Percentiles rank a stretch among this genome's conserved stretches.
These are phyloP conservation scores for Aristolochia fimbriata DNA, from an alignment of 164 flowering plant species.

Conservation along the genomic window DNA sequence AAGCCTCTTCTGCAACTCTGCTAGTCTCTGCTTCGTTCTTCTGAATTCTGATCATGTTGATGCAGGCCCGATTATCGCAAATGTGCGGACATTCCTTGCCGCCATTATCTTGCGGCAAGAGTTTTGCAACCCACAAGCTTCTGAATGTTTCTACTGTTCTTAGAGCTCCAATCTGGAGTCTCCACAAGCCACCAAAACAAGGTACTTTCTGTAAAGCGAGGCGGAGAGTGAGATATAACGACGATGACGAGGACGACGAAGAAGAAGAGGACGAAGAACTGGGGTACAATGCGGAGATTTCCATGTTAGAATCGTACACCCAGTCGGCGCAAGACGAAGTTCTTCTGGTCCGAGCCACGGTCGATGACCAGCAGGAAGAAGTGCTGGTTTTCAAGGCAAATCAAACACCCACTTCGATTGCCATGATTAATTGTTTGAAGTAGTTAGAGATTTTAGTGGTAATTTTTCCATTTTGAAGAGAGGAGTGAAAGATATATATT, in stretches of 20 bases:
- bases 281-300: constrained; percentile 51
- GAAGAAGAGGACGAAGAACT: constrained; percentile 32
- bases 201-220: constrained; percentile 9
- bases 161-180: too few species aligned
- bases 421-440: neutral
- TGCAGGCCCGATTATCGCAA: neutral
- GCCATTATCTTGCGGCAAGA: neutral
- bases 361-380: constrained; percentile 54
- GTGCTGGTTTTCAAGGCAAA: constrained; percentile 64
- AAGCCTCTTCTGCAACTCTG: too few species aligned
- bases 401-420: neutral
- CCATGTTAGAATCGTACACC: constrained; percentile 48
- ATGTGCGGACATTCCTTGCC: neutral
- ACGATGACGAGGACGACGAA: constrained; percentile 12
- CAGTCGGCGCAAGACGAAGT: constrained; percentile 44
- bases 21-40: too few species aligned
- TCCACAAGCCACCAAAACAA: too few species aligned
- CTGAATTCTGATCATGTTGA: neutral
- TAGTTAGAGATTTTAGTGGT: too few species aligned
- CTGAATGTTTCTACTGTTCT: too few species aligned
- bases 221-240: constrained; percentile 32
- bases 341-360: constrained; percentile 50
- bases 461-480: too few species aligned
- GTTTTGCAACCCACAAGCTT: neutral
- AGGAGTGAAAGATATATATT: neutral